These are phyloP conservation scores for Senna tora DNA, from an alignment of 306 rosid genomes.

Conservation along the genomic window DNA sequence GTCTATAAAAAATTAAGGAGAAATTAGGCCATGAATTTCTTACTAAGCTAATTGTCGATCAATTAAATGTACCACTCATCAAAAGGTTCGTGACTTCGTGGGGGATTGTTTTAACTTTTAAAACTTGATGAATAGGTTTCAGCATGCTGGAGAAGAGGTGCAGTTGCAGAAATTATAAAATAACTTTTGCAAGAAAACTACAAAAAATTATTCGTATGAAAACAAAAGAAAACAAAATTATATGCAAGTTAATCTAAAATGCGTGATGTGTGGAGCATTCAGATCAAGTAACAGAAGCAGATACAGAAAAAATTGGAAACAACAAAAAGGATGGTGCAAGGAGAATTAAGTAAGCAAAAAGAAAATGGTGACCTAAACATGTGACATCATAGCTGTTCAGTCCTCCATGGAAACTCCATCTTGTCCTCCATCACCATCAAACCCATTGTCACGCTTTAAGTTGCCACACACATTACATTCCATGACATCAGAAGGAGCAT, in stretches of 20 bases:
- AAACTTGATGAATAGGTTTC: constrained; percentile 16
- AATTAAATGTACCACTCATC: not conserved
- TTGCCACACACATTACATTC: constrained; percentile 81
- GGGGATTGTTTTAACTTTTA: constrained; percentile 2
- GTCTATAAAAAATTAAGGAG: no score
- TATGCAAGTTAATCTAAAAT: not conserved
- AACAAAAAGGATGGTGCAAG: not conserved
- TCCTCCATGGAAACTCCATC: constrained; percentile 53
- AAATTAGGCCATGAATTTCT: not conserved
- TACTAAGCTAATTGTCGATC: not conserved
- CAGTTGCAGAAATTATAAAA: constrained; percentile 1
- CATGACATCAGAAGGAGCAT: constrained; percentile 51
- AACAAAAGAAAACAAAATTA: not conserved
- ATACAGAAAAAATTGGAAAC: not conserved
- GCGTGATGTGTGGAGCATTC: not conserved
- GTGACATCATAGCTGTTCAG: constrained; percentile 29
- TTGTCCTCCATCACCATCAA: constrained; percentile 38
- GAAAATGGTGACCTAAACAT: not conserved
- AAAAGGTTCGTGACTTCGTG: constrained; percentile 8
- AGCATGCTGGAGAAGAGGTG: constrained; percentile 13
- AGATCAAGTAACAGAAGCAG: constrained; percentile 1
- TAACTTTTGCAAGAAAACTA: constrained; percentile 22
- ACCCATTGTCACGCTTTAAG: constrained; percentile 44
- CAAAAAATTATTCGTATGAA: not conserved
- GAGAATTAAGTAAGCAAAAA: not conserved